Conservation (phyloP, 2,329 filamentous ascomycete genomes). For the Penicillium sp. region DNA sequence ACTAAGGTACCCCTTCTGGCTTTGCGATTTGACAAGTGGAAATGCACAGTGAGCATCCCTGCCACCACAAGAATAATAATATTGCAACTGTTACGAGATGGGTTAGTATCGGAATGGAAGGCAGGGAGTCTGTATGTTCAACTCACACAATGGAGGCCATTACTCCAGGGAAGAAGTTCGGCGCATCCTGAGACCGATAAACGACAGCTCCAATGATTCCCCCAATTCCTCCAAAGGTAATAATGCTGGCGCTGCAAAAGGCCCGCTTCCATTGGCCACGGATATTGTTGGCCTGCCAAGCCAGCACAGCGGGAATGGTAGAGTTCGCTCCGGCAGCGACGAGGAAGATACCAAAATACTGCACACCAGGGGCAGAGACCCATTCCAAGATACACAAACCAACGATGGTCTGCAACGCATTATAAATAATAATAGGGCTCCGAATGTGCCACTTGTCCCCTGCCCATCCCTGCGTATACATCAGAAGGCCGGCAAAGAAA, state of each 20-base stretch:
- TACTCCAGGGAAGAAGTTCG: neutral
- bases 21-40: neutral
- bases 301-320: neutral
- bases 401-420: neutral
- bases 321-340: neutral
- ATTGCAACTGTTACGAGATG: neutral
- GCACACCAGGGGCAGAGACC: neutral
- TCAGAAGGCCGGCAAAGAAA: neutral
- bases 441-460: neutral
- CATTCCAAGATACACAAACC: neutral
- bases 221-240: neutral
- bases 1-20: neutral
- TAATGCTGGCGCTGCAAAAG: neutral
- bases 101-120: neutral
- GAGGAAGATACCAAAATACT: neutral
- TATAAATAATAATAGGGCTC: neutral
- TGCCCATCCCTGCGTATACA: neutral
- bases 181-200: neutral
- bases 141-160: neutral
- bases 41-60: neutral
- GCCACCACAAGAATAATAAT: neutral
- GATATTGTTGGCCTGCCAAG: neutral
- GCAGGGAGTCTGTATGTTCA: too few relatives aligned
- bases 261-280: neutral
- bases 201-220: neutral